Evolutionary conservation across 768 basidiomycete genomes (phyloP), one percentile per base, ranked within the genome.

Genomic region (Tulasnella sp.): DNA sequence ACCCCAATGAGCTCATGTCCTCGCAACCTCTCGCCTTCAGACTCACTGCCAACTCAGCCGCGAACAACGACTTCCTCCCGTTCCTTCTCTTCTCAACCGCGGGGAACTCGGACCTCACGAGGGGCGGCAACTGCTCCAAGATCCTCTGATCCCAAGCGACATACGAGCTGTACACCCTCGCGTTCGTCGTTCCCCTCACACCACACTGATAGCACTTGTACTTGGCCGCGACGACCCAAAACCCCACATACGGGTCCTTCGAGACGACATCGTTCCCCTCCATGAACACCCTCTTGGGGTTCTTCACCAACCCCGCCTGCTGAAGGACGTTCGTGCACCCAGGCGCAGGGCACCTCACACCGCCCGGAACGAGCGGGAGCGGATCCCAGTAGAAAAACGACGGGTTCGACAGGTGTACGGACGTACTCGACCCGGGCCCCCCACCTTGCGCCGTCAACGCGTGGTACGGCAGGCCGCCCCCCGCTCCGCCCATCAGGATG

Each of bases 301-400:
- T 37, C 47, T 11, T 44, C 22, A 11, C 29, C 1, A 3, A 35
- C 1, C 7, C 16, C 22, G 14, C 29, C 11, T 52, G 19, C 35
- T 8, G 34, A 34, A 59, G 32, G 2, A 39, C 16, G 11, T 44
- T 68, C 14, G n/a, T 26, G 34, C 71, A 72, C 39, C 42, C 62
- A 1, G 14, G 5, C 12, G 26, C 11, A 8, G 41, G 41, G 26
- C 71, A 72, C 34, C 62, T 22, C 12, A 72, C 40, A 11, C 71
- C 71, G 6, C 71, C 62, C 5, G 26, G 34, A 19, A 37, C 62
- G 17, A 72, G 9, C 5, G 62, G n/a, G 19, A 72, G 34, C 3
- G 71, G 62, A 29, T 72, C 71, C 71, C 71, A 72, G 63, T 39
- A 72, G 70, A 62, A 72, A 2, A 72, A 72, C 19, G 63, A 26